Base-by-base conservation (phyloP, 805 yeast genomes). In the Kodamaea sagamina region DNA sequence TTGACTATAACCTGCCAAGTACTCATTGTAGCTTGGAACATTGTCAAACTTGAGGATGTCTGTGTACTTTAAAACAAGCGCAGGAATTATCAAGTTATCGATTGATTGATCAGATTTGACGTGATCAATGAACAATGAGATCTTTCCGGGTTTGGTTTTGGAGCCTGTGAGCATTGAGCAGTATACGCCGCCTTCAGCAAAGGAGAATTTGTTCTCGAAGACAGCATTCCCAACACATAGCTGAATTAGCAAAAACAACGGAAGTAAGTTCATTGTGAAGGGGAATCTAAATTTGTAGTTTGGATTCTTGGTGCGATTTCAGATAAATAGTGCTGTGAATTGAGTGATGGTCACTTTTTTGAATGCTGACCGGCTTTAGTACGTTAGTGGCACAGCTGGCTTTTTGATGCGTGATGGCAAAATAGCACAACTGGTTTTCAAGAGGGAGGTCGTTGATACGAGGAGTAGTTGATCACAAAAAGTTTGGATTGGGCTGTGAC, bases 21-120 rank as follows among this genome's bases (percentile, higher is more conserved):
- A 61, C 28, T 41, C 42, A 10, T 48, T 47, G 10, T 52, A 32
- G 2, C 45, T 13, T 1, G 61, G 63, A 11, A 62, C 4, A 6
- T 50, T 47, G 6, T 54, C 36, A 40, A 57, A 54, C 22, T 60
- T 49, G 25, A 39, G 41, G 24, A 61, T 44, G 35, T 62, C 61
- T 4, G 49, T 42, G 42, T 57, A 55, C 36, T 52, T 57, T 45
- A 62, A 55, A 19, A 64, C 50, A 18, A 61, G 43, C 1, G 51
- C 47, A 7, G 68, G 67, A 34, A 61, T 35, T 31, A 54, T 49
- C 8, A 47, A 27, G 19, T 47, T 48, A 7, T 44, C 29, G 18
- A 38, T 22, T n/a, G 25, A 18, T 24, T 47, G 47, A 10, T 37
- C 40, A 31, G 39, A 24, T 12, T n/a, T 22, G 10, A 52, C 39